phyloP scores from a whole-genome alignment of 2,329 filamentous ascomycete genomes.

The Teratosphaeria pseudoeucalypti region DNA sequence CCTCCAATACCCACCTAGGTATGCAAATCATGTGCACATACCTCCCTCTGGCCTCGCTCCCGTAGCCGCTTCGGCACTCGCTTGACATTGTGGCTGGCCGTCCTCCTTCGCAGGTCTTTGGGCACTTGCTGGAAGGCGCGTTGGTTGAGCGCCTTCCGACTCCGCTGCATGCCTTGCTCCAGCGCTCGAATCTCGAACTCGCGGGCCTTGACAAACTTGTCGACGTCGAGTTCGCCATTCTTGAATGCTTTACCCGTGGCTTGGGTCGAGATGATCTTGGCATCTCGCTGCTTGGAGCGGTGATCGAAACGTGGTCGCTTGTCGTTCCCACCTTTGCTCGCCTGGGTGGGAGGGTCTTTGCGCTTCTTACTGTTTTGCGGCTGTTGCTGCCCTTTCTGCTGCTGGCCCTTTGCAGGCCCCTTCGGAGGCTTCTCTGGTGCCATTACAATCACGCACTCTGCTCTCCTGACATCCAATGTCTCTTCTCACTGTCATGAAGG shows the following conservation, averaged over 20 bases:
- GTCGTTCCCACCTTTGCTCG: background rate
- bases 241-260: slow-evolving; percentile 44
- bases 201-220: slow-evolving; percentile 72
- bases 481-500: background rate
- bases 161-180: slow-evolving; percentile 68
- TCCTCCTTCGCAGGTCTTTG: slow-evolving; percentile 69
- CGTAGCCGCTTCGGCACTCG: slow-evolving; percentile 71
- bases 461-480: background rate
- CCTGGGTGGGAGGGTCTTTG: background rate
- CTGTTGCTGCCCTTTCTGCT: slow-evolving; percentile 6
- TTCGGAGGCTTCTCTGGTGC: background rate
- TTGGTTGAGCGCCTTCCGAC: slow-evolving; percentile 52
- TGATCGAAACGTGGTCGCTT: slow-evolving; percentile 9
- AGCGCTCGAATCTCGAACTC: slow-evolving; percentile 83
- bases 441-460: slow-evolving; percentile 1
- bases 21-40: slow-evolving; percentile 8
- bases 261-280: slow-evolving; percentile 37
- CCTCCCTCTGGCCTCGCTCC: slow-evolving; percentile 53
- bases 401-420: background rate
- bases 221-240: slow-evolving; percentile 72
- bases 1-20: slow-evolving; percentile 10
- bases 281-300: slow-evolving; percentile 27
- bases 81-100: slow-evolving; percentile 91
- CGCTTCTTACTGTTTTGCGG: slow-evolving; percentile 4
- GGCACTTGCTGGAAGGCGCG: slow-evolving; percentile 89